Evolutionary conservation across 2,329 filamentous ascomycete species (phyloP).

Genomic region (Colletotrichum falcatum): DNA sequence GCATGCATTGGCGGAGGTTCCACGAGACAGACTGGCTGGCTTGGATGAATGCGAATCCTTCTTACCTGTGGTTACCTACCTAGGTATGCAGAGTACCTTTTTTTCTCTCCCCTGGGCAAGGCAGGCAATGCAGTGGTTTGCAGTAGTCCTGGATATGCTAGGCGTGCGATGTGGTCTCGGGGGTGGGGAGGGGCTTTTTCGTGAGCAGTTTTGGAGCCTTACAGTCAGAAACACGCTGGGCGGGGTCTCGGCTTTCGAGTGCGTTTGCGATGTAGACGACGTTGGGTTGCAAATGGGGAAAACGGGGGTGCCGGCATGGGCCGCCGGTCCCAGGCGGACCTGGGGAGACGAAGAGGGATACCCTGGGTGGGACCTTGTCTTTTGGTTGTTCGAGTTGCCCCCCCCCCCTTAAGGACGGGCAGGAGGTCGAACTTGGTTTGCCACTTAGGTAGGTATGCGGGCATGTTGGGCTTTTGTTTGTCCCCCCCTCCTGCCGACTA

Average conservation of each 20-base stretch:
- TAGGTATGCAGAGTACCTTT: constrained; percentile 17
- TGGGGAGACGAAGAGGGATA: background rate
- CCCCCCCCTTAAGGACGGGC: background rate
- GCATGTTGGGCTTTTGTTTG: constrained; percentile 8
- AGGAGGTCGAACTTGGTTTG: constrained; percentile 1
- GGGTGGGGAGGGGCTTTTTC: background rate
- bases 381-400: background rate
- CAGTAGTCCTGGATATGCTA: background rate
- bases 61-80: background rate
- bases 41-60: background rate
- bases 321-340: constrained; percentile 4
- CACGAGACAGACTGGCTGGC: too few species aligned
- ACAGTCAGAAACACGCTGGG: background rate
- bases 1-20: background rate
- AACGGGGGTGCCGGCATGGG: constrained; percentile 2
- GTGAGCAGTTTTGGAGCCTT: background rate
- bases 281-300: constrained; percentile 12
- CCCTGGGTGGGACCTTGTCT: background rate
- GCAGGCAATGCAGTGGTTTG: background rate
- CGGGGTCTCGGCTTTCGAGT: background rate
- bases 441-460: constrained; percentile 13
- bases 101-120: background rate
- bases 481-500: background rate
- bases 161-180: too few species aligned
- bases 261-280: background rate